Evolutionary conservation across 2,329 filamentous ascomycete genomes (phyloP).

Genomic region (Fragosphaeria purpurea): DNA sequence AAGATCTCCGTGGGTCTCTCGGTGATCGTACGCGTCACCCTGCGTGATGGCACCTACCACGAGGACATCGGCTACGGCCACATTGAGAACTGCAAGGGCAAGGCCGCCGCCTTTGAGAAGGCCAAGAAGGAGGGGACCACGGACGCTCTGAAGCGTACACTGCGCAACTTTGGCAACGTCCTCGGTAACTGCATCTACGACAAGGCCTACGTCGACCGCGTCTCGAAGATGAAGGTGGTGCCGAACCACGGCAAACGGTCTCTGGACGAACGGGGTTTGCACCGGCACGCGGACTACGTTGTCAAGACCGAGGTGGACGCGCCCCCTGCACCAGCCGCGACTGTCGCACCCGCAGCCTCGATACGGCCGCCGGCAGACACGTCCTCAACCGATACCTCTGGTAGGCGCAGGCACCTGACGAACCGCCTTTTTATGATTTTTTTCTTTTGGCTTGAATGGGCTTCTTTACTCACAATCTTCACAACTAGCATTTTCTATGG

Average conservation of each 20-base stretch:
- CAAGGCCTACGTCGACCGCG: conserved; percentile 81
- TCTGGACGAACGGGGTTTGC: conserved; percentile 69
- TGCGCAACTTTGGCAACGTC: conserved; percentile 91
- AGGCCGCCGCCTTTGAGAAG: conserved; percentile 94
- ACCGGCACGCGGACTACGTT: conserved; percentile 69
- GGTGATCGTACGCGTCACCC: conserved; percentile 79
- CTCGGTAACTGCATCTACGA: conserved; percentile 98
- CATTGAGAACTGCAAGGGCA: conserved; percentile 91
- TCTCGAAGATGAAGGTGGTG: conserved; percentile 78
- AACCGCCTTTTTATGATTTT: not conserved
- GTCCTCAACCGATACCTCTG: not conserved
- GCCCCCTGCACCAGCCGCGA: conserved; percentile 10
- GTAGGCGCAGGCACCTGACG: no score
- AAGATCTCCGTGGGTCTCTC: conserved; percentile 80
- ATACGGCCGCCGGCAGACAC: not conserved
- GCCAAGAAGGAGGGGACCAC: conserved; percentile 98
- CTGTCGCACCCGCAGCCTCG: not conserved
- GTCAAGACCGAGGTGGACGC: conserved; percentile 42
- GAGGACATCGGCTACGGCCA: conserved; percentile 97
- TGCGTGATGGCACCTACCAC: conserved; percentile 91
- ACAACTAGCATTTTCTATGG: not conserved
- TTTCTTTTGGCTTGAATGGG: no score
- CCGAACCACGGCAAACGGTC: conserved; percentile 42
- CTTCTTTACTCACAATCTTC: conserved; percentile 12
- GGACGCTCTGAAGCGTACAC: conserved; percentile 78